Conservation (phyloP, 805 yeast genomes). For the Jamesozyma lodderae region DNA sequence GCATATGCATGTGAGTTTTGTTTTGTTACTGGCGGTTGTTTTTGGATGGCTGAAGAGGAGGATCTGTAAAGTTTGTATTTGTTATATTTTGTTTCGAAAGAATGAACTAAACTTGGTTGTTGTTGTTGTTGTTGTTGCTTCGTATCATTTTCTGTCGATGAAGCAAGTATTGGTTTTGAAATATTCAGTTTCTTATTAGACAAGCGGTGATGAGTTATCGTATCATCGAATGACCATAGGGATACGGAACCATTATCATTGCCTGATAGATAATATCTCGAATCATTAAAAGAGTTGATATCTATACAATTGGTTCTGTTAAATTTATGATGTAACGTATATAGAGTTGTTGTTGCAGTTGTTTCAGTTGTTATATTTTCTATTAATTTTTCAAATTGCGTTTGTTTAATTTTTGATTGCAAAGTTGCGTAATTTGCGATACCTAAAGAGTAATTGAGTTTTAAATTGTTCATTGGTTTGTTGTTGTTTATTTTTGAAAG, state of each 20-base stretch:
- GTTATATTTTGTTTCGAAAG: slow-evolving; percentile 15
- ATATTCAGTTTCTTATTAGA: slow-evolving; percentile 25
- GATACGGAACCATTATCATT: slow-evolving; percentile 31
- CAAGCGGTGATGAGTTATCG: slow-evolving; percentile 9
- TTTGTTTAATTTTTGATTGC: slow-evolving; percentile 4
- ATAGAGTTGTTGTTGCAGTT: background rate
- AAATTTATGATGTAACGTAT: background rate
- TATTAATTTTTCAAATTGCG: slow-evolving; percentile 16
- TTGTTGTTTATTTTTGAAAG: no score
- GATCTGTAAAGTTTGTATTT: slow-evolving; percentile 17
- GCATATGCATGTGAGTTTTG: slow-evolving; percentile 53
- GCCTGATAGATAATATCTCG: slow-evolving; percentile 12
- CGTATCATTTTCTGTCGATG: background rate
- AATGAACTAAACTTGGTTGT: slow-evolving; percentile 11
- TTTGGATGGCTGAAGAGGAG: background rate
- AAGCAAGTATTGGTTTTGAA: slow-evolving; percentile 5
- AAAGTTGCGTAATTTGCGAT: slow-evolving; percentile 6
- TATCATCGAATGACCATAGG: slow-evolving; percentile 22
- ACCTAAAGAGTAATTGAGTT: slow-evolving; percentile 1
- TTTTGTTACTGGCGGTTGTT: background rate
- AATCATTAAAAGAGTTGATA: slow-evolving; percentile 12
- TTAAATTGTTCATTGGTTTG: slow-evolving; percentile 3
- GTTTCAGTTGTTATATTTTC: slow-evolving; percentile 8
- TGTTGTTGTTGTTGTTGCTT: background rate
- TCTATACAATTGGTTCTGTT: slow-evolving; percentile 15